phyloP scores from a whole-genome alignment of 257 asterid genomes.

The Scutellaria galericulata region DNA sequence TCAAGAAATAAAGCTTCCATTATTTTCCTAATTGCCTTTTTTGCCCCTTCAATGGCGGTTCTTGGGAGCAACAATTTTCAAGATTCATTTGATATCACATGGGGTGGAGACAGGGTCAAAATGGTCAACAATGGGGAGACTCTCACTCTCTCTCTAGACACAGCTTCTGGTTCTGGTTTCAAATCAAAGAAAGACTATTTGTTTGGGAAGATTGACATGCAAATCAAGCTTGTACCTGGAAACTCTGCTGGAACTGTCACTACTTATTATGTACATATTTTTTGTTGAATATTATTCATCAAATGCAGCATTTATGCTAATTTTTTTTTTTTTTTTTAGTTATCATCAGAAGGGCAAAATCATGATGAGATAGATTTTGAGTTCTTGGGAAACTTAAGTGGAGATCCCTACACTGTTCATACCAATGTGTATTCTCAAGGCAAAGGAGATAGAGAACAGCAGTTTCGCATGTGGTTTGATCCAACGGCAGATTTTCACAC shows the following conservation, averaged over 20 bases:
- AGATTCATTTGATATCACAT: constrained; percentile 58
- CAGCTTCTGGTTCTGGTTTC: constrained; percentile 65
- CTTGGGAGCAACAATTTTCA: constrained; percentile 39
- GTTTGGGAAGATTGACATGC: constrained; percentile 52
- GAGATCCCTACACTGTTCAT: constrained; percentile 65
- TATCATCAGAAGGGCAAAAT: constrained; percentile 58
- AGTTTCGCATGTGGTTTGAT: constrained; percentile 73
- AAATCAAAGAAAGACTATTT: constrained; percentile 56
- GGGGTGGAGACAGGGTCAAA: constrained; percentile 63
- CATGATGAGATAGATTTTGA: constrained; percentile 83
- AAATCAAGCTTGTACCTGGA: constrained; percentile 65
- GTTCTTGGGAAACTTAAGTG: constrained; percentile 73
- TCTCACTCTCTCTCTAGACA: constrained; percentile 61
- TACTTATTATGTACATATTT: constrained; percentile 51
- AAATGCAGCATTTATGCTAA: not conserved
- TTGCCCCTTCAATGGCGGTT: constrained; percentile 27
- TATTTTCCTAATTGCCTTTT: not conserved
- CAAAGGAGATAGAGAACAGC: constrained; percentile 69
- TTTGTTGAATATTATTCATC: not conserved
- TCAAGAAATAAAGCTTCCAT: constrained; percentile 1
- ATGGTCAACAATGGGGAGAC: constrained; percentile 63
- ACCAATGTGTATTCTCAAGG: constrained; percentile 71
- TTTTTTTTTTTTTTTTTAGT: constrained; percentile 24
- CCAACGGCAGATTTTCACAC: constrained; percentile 65
- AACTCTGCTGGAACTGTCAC: constrained; percentile 82